phyloP scores from a whole-genome alignment of 176 grass and related monocot species.

The Oryza coarctata region DNA sequence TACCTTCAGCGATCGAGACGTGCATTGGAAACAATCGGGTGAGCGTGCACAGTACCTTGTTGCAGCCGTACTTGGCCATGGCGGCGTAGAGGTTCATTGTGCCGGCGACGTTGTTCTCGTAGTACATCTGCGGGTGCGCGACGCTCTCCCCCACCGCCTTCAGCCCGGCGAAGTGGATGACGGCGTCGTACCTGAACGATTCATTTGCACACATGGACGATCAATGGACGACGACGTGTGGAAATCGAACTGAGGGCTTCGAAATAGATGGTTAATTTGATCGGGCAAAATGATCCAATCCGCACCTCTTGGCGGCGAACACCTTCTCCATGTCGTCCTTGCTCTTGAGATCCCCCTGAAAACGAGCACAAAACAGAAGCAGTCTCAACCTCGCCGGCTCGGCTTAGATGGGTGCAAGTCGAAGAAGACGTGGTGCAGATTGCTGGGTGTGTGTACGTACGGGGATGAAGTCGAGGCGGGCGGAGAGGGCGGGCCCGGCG shows the following conservation, averaged over 20 bases:
- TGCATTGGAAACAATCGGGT: background rate
- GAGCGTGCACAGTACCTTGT: slow-evolving; percentile 49
- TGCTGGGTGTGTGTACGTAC: slow-evolving; percentile 17
- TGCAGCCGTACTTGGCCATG: slow-evolving; percentile 76
- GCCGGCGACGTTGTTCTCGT: slow-evolving; percentile 86
- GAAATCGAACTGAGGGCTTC: background rate
- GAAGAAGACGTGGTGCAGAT: background rate
- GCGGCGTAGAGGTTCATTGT: slow-evolving; percentile 76
- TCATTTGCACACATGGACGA: too few species aligned
- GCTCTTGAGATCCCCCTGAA: slow-evolving; percentile 74
- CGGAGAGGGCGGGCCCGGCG: slow-evolving; percentile 63
- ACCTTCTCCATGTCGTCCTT: slow-evolving; percentile 71
- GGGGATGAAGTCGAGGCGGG: slow-evolving; percentile 60
- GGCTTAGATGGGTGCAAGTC: background rate
- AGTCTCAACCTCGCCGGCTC: background rate
- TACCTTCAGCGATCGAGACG: background rate
- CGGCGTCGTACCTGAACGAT: slow-evolving; percentile 73
- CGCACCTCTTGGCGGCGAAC: slow-evolving; percentile 43
- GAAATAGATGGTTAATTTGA: background rate
- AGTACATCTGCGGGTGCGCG: slow-evolving; percentile 69
- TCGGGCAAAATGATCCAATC: background rate
- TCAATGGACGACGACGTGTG: background rate
- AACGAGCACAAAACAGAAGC: background rate
- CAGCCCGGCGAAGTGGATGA: slow-evolving; percentile 85
- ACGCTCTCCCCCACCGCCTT: slow-evolving; percentile 96